A percentile compares a stretch with the other conserved stretches of the same genome.
Conservation (phyloP, 257 asterid species). For the Coffea eugenioides region DNA sequence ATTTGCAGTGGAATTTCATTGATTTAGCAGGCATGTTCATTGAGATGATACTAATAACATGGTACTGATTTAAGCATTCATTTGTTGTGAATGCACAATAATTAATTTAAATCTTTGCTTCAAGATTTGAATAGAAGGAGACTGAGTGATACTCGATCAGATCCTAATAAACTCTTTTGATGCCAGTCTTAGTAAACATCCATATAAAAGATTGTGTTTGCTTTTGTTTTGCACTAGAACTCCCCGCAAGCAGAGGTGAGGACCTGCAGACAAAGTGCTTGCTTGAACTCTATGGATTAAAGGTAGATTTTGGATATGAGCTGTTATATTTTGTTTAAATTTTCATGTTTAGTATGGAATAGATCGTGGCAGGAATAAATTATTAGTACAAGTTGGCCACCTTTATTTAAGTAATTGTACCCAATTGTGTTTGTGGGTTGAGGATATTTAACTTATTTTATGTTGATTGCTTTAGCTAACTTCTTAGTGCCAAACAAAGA, state of each 20-base stretch:
- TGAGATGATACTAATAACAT: too few species aligned
- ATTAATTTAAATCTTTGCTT: background rate
- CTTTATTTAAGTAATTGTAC: background rate
- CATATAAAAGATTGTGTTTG: slow-evolving; percentile 12
- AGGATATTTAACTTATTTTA: background rate
- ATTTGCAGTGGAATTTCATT: too few species aligned
- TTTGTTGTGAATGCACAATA: background rate
- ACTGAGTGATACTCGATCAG: background rate
- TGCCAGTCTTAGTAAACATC: background rate
- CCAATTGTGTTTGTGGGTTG: background rate
- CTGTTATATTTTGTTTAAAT: background rate
- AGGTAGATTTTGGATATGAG: slow-evolving; percentile 51
- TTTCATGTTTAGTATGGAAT: background rate
- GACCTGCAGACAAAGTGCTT: slow-evolving; percentile 95
- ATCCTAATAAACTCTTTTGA: background rate
- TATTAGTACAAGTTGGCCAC: background rate
- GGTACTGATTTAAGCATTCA: background rate
- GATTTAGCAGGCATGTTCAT: background rate
- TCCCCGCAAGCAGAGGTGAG: slow-evolving; percentile 95
- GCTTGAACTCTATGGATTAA: slow-evolving; percentile 91
- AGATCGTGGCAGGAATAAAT: background rate
- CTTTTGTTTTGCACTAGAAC: slow-evolving; percentile 47
- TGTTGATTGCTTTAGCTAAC: background rate
- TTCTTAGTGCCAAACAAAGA: background rate
- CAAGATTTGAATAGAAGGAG: background rate